Evolutionary conservation across 306 rosid species (phyloP).

Genomic region (Pachyrhizus erosus): DNA sequence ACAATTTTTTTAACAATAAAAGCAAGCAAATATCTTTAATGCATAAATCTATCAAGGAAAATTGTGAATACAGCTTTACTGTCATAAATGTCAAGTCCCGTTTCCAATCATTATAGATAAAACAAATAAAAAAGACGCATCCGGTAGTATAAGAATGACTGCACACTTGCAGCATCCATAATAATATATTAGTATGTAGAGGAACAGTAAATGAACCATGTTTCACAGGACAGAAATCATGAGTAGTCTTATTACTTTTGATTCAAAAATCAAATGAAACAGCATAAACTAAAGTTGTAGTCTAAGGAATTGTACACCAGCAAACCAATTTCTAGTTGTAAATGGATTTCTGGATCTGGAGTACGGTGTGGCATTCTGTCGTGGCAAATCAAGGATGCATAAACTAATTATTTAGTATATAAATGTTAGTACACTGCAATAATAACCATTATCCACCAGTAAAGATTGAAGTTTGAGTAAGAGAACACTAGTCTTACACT

Average conservation of each 20-base stretch:
- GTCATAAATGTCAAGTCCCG: neutral
- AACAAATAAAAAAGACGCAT: neutral
- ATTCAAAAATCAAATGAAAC: neutral
- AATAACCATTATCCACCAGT: neutral
- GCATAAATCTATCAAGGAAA: neutral
- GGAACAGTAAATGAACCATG: neutral
- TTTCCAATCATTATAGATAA: neutral
- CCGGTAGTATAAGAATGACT: neutral
- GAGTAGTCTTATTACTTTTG: neutral
- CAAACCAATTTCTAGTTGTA: slow-evolving; percentile 8
- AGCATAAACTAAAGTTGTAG: neutral
- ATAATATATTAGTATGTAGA: neutral
- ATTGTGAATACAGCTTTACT: neutral
- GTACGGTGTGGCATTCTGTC: neutral
- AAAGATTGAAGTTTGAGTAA: neutral
- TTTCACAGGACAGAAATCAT: neutral
- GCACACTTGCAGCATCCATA: neutral
- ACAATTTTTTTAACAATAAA: neutral
- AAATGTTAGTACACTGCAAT: neutral
- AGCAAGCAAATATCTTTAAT: neutral
- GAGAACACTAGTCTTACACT: neutral
- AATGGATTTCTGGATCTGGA: slow-evolving; percentile 12
- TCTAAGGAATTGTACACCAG: neutral
- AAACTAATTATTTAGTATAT: neutral
- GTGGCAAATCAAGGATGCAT: neutral